Percentiles rank a stretch among this genome's conserved stretches.
These are phyloP conservation scores for Arabis alpina DNA, from an alignment of 345 rosid species.

Conservation along the genomic window DNA sequence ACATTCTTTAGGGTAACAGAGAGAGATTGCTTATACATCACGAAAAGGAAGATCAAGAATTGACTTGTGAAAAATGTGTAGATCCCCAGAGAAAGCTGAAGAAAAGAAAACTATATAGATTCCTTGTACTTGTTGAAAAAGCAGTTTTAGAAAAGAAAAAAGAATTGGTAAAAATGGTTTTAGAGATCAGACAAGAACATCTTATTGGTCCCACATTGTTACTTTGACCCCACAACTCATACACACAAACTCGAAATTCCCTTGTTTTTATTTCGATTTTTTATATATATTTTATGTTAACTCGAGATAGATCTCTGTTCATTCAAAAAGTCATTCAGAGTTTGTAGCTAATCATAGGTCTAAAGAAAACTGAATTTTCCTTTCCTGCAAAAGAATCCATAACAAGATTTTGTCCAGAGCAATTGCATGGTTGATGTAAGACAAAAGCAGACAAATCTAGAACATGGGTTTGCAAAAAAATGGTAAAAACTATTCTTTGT, in stretches of 20 bases:
- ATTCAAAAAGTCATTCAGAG: conserved; percentile 31
- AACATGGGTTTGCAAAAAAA: conserved; percentile 26
- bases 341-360: conserved; percentile 42
- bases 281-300: conserved; percentile 14
- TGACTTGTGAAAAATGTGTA: conserved; percentile 35
- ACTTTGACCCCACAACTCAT: conserved; percentile 38
- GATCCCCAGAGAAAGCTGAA: conserved; percentile 37
- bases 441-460: conserved; percentile 40
- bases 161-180: conserved; percentile 23
- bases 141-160: conserved; percentile 29
- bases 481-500: neutral
- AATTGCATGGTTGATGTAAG: conserved; percentile 29
- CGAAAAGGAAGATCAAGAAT: conserved; percentile 40
- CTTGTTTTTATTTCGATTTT: neutral
- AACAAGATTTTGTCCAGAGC: conserved; percentile 33
- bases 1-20: conserved; percentile 46
- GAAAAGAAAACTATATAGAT: conserved; percentile 39
- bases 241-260: conserved; percentile 21
- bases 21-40: conserved; percentile 47
- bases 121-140: conserved; percentile 44
- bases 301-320: conserved; percentile 39
- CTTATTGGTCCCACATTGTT: conserved; percentile 40
- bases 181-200: conserved; percentile 43
- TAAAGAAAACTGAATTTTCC: conserved; percentile 7
- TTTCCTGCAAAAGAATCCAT: conserved; percentile 30